Evolutionary conservation across 768 basidiomycete genomes (phyloP).

Genomic region (Myochromella boudieri): DNA sequence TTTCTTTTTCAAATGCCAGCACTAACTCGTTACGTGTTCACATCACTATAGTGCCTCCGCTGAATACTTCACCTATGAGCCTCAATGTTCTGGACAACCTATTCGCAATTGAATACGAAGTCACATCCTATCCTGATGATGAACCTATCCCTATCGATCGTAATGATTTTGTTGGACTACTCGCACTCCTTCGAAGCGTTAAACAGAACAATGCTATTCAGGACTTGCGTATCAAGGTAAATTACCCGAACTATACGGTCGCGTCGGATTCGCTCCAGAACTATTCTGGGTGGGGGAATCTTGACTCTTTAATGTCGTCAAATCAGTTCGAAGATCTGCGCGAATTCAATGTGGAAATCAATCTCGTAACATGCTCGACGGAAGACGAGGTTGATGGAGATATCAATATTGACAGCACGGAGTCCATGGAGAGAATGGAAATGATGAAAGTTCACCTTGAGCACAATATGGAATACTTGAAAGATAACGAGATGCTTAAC

Average conservation of each 20-base stretch:
- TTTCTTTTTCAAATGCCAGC: not conserved
- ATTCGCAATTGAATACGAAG: constrained; percentile 11
- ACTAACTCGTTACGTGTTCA: not conserved
- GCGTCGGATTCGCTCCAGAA: not conserved
- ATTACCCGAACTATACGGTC: not conserved
- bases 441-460: no score
- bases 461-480: no score
- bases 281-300: constrained; percentile 4
- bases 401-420: not conserved
- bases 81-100: not conserved
- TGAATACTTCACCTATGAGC: constrained; percentile 3
- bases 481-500: no score
- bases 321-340: not conserved
- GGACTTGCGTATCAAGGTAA: constrained; percentile 3
- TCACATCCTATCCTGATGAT: constrained; percentile 8
- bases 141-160: constrained; percentile 3
- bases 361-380: not conserved
- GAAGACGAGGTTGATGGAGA: not conserved
- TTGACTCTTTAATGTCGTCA: not conserved
- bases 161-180: constrained; percentile 9
- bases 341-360: not conserved
- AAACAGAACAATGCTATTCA: constrained; percentile 2
- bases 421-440: not conserved
- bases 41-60: constrained; percentile 1
- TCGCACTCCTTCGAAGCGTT: constrained; percentile 6